Evolutionary conservation across 257 asterid species (phyloP).

Genomic region (Primulina tabacum): DNA sequence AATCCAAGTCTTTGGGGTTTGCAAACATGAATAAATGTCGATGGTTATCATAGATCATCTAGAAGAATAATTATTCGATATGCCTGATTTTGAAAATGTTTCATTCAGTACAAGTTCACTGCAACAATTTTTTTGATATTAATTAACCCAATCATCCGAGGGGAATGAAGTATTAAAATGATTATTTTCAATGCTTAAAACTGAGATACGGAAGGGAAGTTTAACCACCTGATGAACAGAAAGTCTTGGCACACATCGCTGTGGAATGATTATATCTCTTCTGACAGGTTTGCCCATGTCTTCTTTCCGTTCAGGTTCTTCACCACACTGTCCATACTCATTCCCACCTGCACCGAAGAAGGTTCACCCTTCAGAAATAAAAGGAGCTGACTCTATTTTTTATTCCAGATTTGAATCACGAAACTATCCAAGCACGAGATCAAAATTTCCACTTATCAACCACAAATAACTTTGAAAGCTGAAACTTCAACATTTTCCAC

Average conservation of each 20-base stretch:
- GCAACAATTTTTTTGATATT: conserved; percentile 9
- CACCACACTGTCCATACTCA: conserved; percentile 99
- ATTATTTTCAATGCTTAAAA: conserved; percentile 1
- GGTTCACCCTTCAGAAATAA: conserved; percentile 21
- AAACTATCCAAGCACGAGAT: conserved; percentile 17
- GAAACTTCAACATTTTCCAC: neutral
- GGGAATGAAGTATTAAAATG: conserved; percentile 1
- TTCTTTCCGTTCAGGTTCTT: conserved; percentile 95
- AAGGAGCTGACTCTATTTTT: neutral
- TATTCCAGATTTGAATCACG: neutral
- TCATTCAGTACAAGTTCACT: conserved; percentile 6
- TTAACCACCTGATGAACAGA: conserved; percentile 84
- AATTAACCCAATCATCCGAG: conserved; percentile 13
- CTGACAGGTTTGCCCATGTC: conserved; percentile 80
- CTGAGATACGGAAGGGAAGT: conserved; percentile 14
- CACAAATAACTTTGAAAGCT: conserved; percentile 5
- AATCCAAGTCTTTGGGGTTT: conserved; percentile 2
- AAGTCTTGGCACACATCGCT: conserved; percentile 84
- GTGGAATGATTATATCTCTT: conserved; percentile 91
- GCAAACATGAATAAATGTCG: neutral
- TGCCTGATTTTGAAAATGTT: conserved; percentile 9
- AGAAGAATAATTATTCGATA: conserved; percentile 1
- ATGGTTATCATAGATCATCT: conserved; percentile 2
- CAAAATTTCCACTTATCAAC: conserved; percentile 17
- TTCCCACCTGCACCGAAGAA: conserved; percentile 72